phyloP scores from a whole-genome alignment of 441 rosid species.

The Francoa sonchifolia region DNA sequence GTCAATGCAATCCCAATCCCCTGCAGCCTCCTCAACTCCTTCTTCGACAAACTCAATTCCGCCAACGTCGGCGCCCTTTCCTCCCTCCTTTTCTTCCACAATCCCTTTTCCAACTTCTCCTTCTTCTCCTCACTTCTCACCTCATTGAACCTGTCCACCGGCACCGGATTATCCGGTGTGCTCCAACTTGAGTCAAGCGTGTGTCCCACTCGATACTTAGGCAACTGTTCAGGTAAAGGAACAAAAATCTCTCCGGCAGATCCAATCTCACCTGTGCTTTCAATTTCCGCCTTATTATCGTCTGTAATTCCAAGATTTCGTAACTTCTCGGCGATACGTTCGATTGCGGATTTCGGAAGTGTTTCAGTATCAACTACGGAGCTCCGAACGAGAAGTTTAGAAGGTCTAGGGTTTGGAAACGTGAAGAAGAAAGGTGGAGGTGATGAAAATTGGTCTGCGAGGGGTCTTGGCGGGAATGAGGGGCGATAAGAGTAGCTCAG shows the following conservation, averaged over 20 bases:
- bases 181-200: conserved; percentile 96
- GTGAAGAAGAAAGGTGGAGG: conserved; percentile 17
- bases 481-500: conserved; percentile 19
- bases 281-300: conserved; percentile 11
- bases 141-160: conserved; percentile 47
- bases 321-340: conserved; percentile 84
- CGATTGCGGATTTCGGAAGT: conserved; percentile 66
- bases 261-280: not conserved
- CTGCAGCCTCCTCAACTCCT: conserved; percentile 59
- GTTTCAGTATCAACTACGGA: conserved; percentile 23
- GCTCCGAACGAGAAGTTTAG: conserved; percentile 21
- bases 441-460: conserved; percentile 11
- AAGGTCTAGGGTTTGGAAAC: conserved; percentile 19
- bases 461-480: conserved; percentile 22
- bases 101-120: conserved; percentile 21
- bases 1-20: conserved; percentile 50
- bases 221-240: conserved; percentile 52
- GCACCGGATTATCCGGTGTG: conserved; percentile 79
- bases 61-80: conserved; percentile 66
- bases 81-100: conserved; percentile 24
- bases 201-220: conserved; percentile 75
- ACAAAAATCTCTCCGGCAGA: conserved; percentile 71
- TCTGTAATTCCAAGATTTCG: conserved; percentile 70
- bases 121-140: conserved; percentile 21
- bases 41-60: conserved; percentile 43